Conservation (phyloP, 2,329 filamentous ascomycete species). For the Xylaria sp. region DNA sequence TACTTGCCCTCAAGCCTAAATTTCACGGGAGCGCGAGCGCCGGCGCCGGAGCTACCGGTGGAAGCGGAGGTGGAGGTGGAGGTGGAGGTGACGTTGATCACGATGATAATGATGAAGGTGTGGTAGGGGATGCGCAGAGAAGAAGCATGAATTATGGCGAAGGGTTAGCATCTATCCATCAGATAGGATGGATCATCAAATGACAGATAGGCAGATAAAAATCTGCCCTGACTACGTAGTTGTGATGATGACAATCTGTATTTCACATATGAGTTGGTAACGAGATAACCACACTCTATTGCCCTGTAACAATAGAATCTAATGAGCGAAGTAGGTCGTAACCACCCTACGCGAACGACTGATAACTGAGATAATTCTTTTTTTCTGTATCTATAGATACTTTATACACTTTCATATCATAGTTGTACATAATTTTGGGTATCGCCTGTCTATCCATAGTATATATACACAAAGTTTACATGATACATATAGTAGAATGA, state of each 20-base stretch:
- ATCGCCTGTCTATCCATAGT: conserved; percentile 14
- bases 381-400: neutral
- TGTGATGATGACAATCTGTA: conserved; percentile 14
- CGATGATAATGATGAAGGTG: conserved; percentile 6
- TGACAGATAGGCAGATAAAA: neutral
- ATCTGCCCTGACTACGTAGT: neutral
- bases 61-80: too few species aligned
- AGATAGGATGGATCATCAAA: neutral
- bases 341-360: neutral
- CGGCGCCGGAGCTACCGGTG: too few species aligned
- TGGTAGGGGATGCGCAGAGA: conserved; percentile 16
- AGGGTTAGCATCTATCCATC: conserved; percentile 21
- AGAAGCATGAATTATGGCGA: conserved; percentile 19
- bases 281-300: conserved; percentile 28
- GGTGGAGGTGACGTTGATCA: neutral
- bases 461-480: conserved; percentile 3
- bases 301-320: conserved; percentile 38
- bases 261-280: conserved; percentile 12
- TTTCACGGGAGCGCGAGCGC: conserved; percentile 46
- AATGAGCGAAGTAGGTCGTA: conserved; percentile 34
- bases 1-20: conserved; percentile 84
- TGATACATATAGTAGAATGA: conserved; percentile 2
- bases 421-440: conserved; percentile 19
- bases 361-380: conserved; percentile 3
- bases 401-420: conserved; percentile 6